Base-by-base conservation (phyloP, 225 moss, liverwort and hornwort genomes). In the Pseudoscleropodium purum region DNA sequence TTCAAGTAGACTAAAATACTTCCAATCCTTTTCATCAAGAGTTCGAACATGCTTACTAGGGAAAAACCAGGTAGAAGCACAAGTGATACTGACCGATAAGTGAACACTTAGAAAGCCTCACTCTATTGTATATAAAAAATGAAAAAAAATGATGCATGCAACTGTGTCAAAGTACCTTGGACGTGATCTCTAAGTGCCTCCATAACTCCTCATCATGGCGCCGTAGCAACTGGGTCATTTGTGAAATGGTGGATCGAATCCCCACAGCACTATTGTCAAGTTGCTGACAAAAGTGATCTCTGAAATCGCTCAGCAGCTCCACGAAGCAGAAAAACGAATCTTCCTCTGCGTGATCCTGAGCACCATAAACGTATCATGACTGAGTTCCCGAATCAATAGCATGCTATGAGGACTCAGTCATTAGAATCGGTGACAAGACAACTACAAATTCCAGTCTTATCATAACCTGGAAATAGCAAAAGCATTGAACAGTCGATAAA, bases 241-340 rank as follows among this genome's bases (percentile, higher is more conserved):
- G 97, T 90, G 94, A 93, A 78, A 99, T 97, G 57, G 97, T 99
- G 67, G 98, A 97, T 81, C 98, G 96, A 54, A 99, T 95, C 41
- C 97, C 96, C 33, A 99, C 96, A 43, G 97, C 97, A 92, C 98
- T 99, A 67, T 97, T 99, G 90, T 99, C 97, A 77, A 99, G 92
- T 88, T 99, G 98, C 90, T 99, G 97, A 92, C 98, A 99, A 72
- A 98, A 97, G 86, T 97, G 96, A 89, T 97, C 98, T 88, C 97
- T 93, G 87, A 99, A 99, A 91, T 99, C 98, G 87, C 98, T 99
- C 72, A 99, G 89, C 41, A 99, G 95, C 94, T 99, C 97, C 89
- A 99, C 96, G 88, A 99, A 99, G 90, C 98, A 99, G 93, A 99
- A 97, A 86, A 99, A 99, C 12, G 98, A 93, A 91, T 99, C 98